Evolutionary conservation across 495 filamentous ascomycete species (phyloP).

Genomic region (Pseudomonodictys pantanalensis): DNA sequence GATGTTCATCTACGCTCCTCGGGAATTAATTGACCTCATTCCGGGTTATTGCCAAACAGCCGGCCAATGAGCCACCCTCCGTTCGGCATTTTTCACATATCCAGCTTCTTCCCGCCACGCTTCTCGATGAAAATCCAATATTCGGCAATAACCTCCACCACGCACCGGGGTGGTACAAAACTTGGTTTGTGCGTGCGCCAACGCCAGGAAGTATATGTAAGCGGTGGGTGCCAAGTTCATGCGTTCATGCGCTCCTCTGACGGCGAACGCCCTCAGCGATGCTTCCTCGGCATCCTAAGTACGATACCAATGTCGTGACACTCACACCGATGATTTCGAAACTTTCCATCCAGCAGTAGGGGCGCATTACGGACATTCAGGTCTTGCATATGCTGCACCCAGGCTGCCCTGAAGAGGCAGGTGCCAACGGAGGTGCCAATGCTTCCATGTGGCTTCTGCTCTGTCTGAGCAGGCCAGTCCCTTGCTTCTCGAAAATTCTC

Average conservation of each 20-base stretch:
- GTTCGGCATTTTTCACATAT: slow-evolving; percentile 8
- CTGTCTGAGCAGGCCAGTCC: too few species aligned
- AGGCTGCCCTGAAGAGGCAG: slow-evolving; percentile 7
- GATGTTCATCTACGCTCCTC: slow-evolving; percentile 1
- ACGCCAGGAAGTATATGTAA: too few species aligned
- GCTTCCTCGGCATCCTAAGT: not conserved
- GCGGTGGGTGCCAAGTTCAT: too few species aligned
- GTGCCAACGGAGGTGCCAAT: not conserved
- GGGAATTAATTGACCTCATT: slow-evolving; percentile 24
- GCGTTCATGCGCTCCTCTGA: too few species aligned
- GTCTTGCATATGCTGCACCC: too few species aligned
- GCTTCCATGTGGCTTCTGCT: not conserved
- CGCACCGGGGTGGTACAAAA: not conserved
- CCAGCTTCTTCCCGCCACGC: not conserved
- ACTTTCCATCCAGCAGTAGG: too few species aligned
- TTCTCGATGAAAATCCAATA: not conserved
- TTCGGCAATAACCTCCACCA: slow-evolving; percentile 15
- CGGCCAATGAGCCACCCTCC: slow-evolving; percentile 5
- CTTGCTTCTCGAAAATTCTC: not conserved
- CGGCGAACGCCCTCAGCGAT: not conserved
- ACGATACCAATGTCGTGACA: slow-evolving; percentile 2
- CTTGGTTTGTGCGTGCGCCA: not conserved
- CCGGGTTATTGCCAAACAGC: slow-evolving; percentile 18
- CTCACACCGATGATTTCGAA: too few species aligned
- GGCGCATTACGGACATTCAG: too few species aligned